Evolutionary conservation across 2,329 filamentous ascomycete species (phyloP).

Genomic region (Zymoseptoria ardabiliae): DNA sequence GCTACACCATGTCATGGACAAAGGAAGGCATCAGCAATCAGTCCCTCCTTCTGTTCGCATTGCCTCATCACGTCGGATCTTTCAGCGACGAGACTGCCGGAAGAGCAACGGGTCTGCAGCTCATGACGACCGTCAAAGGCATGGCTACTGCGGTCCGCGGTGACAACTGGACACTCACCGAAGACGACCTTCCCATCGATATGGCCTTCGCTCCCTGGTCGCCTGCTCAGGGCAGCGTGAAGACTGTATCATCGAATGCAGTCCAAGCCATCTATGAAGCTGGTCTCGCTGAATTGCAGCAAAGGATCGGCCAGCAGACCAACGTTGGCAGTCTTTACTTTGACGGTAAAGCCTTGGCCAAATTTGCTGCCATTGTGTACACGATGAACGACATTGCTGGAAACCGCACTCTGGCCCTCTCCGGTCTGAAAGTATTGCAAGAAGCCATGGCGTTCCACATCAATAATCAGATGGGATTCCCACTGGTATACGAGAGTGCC

Average conservation of each 20-base stretch:
- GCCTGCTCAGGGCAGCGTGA: conserved; percentile 37
- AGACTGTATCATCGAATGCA: conserved; percentile 40
- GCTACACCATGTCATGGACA: conserved; percentile 66
- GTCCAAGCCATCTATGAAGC: conserved; percentile 48
- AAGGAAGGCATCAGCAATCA: conserved; percentile 57
- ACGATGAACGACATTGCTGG: conserved; percentile 47
- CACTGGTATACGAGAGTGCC: conserved; percentile 47
- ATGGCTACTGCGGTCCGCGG: conserved; percentile 63
- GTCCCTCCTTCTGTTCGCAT: conserved; percentile 71
- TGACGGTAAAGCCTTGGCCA: conserved; percentile 57
- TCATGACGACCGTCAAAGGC: conserved; percentile 83
- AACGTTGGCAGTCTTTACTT: conserved; percentile 87
- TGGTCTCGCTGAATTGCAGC: conserved; percentile 59
- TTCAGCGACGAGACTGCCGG: conserved; percentile 55
- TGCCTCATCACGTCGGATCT: conserved; percentile 77
- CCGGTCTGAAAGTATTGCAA: conserved; percentile 45
- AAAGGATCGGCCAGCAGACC: conserved; percentile 66
- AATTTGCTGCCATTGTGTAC: conserved; percentile 40
- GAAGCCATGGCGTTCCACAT: conserved; percentile 42
- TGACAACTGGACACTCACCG: conserved; percentile 70
- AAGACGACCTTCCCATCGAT: conserved; percentile 60
- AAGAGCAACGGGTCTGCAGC: conserved; percentile 44
- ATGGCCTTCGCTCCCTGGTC: conserved; percentile 79
- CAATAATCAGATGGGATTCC: conserved; percentile 38
- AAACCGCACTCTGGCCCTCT: conserved; percentile 44